Evolutionary conservation across 192 early-diverging fungal genomes (phyloP).

Genomic region (Coemansia sp.): DNA sequence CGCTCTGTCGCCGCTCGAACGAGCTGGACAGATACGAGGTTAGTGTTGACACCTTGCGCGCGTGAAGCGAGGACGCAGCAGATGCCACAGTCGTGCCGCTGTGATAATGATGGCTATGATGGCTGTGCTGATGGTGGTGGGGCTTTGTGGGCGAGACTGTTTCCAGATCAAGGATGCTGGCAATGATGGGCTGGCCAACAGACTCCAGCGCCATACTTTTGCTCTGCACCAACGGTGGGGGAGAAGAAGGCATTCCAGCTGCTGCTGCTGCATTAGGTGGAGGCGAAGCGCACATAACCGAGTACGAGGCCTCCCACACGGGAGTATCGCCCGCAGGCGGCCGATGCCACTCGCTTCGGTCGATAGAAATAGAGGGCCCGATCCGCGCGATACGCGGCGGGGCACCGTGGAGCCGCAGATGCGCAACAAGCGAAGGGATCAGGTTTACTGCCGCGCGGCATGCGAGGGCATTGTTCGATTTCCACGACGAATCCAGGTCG

Average conservation of each 20-base stretch:
- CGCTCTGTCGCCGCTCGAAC: slow-evolving; percentile 37
- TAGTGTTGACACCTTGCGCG: slow-evolving; percentile 37
- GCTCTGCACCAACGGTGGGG: slow-evolving; percentile 2
- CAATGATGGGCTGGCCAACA: slow-evolving; percentile 20
- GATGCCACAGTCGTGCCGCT: slow-evolving; percentile 2
- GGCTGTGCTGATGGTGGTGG: no score
- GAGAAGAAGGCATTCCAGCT: background rate
- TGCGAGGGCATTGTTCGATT: slow-evolving; percentile 35
- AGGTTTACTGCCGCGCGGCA: slow-evolving; percentile 42
- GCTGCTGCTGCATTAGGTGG: no score
- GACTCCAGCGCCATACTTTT: background rate
- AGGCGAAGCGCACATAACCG: slow-evolving; percentile 10
- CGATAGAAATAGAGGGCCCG: slow-evolving; percentile 34
- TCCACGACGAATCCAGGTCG: slow-evolving; percentile 42
- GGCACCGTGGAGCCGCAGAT: slow-evolving; percentile 41
- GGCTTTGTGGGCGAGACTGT: slow-evolving; percentile 3
- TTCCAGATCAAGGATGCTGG: slow-evolving; percentile 21
- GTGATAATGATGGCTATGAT: background rate
- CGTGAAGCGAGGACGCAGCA: background rate
- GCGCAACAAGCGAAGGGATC: slow-evolving; percentile 47
- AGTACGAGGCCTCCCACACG: slow-evolving; percentile 22
- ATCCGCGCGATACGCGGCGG: slow-evolving; percentile 46
- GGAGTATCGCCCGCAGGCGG: background rate
- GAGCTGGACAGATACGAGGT: slow-evolving; percentile 41
- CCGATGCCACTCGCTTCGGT: slow-evolving; percentile 37